phyloP scores from a whole-genome alignment of 2,329 filamentous ascomycete species.

The Didymella sp. region DNA sequence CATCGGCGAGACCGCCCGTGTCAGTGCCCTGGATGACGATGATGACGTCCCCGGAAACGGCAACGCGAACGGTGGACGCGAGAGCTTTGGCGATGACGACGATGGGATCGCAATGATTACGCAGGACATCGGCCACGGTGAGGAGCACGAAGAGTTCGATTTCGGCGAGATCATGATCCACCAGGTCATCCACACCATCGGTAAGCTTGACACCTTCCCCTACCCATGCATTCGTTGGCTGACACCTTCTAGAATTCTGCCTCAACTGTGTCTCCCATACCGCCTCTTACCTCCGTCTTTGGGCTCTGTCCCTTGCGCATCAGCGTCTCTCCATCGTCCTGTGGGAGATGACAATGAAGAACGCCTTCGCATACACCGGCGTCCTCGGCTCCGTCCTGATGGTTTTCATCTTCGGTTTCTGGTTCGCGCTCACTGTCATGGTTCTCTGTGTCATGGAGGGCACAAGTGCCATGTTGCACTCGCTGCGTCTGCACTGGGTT shows the following conservation, averaged over 20 bases:
- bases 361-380: slow-evolving; percentile 72
- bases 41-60: slow-evolving; percentile 66
- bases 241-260: slow-evolving; percentile 79
- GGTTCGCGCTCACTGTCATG: slow-evolving; percentile 83
- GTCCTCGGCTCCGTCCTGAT: slow-evolving; percentile 77
- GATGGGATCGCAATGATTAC: slow-evolving; percentile 89
- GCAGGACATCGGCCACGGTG: slow-evolving; percentile 74
- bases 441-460: slow-evolving; percentile 95
- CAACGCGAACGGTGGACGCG: slow-evolving; percentile 65
- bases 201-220: slow-evolving; percentile 60
- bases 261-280: slow-evolving; percentile 99
- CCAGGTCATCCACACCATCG: slow-evolving; percentile 97
- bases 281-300: slow-evolving; percentile 96
- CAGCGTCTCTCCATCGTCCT: slow-evolving; percentile 96
- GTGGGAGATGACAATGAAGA: slow-evolving; percentile 92
- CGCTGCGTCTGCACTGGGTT: slow-evolving; percentile 90
- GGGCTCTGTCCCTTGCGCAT: slow-evolving; percentile 95
- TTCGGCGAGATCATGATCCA: slow-evolving; percentile 98
- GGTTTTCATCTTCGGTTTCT: slow-evolving; percentile 82
- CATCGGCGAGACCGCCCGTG: slow-evolving; percentile 84
- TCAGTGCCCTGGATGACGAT: slow-evolving; percentile 89
- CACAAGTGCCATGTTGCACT: slow-evolving; percentile 94
- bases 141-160: slow-evolving; percentile 95
- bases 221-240: slow-evolving; percentile 20
- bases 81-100: slow-evolving; percentile 75